Percentiles rank a stretch among this genome's conserved stretches.
phyloP scores from a whole-genome alignment of 2,329 filamentous ascomycete genomes.

The Remersonia thermophila region DNA sequence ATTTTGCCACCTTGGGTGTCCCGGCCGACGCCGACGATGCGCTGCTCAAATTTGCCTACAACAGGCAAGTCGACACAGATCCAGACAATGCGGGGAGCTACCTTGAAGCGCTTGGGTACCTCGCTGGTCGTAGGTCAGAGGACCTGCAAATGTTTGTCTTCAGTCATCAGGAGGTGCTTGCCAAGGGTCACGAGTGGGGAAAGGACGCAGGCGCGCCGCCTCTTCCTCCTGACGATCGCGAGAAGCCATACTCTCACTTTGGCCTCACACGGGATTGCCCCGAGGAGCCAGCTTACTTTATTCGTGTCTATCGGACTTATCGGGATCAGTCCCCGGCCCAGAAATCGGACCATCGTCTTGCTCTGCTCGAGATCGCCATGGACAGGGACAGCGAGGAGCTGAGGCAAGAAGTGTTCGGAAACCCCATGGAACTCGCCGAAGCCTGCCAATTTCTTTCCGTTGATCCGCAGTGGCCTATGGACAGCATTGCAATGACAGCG shows the following conservation, averaged over 20 bases:
- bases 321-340: constrained; percentile 18
- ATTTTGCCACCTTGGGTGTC: constrained; percentile 13
- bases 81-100: constrained; percentile 9
- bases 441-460: constrained; percentile 15
- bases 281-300: constrained; percentile 12
- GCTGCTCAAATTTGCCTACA: constrained; percentile 16
- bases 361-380: constrained; percentile 19
- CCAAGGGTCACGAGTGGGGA: constrained; percentile 5
- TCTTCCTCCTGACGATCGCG: constrained; percentile 3
- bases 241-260: constrained; percentile 18
- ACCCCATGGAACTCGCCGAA: constrained; percentile 13
- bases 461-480: constrained; percentile 10
- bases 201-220: background rate
- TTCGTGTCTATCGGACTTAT: constrained; percentile 16
- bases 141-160: constrained; percentile 16
- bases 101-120: constrained; percentile 11
- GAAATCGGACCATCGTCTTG: constrained; percentile 16
- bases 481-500: constrained; percentile 11
- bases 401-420: constrained; percentile 7
- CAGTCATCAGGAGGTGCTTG: constrained; percentile 4
- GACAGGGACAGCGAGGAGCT: constrained; percentile 15
- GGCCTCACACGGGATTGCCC: constrained; percentile 9
- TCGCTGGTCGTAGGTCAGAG: constrained; percentile 9
- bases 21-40: constrained; percentile 10
- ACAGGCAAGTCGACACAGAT: constrained; percentile 12